Base-by-base conservation (phyloP, 2,329 filamentous ascomycete genomes). In the Ceratocystis lukuohia region DNA sequence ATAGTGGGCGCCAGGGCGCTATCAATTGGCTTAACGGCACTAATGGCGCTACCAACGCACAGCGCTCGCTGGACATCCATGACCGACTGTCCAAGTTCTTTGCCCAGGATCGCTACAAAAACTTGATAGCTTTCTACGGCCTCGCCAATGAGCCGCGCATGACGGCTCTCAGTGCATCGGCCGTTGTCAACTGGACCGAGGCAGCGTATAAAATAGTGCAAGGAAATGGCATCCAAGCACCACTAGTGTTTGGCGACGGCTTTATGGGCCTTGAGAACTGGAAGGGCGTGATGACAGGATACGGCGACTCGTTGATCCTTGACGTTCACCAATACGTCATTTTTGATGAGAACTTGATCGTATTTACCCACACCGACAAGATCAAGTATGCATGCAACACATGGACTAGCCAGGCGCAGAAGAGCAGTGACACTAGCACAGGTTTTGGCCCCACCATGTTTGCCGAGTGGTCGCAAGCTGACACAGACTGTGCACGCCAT, bases 301-400 rank as follows among this genome's bases (percentile, higher is more conserved):
- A 88, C 72, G 80, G 87, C 61, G 83, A 86, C 69, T 46, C 50
- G 1, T 80, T 97, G 70, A 83, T 96, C 20, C 84, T 99, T n/a
- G 94, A 99, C 76, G 94, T 95, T 46, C 94, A 99, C 77, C 93
- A 97, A 76, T 99, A 99, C 75, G 90, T 96, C 72, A 96, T 96
- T 75, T 99, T 99, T 82, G 96, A 99, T 80, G 84, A 84, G 48
- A 86, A 88, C 70, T 90, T 96, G 75, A 88, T 99, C 72, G 83
- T 84, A 61, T 87, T 88, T 72, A 87, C 87, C 66, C 94, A 97
- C 77, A 81, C 86, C 66, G 82, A 87, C 70, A 96, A 96, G 77
- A 82, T 97, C 67, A 80, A 88, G 68, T 95, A 96, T 73, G 91
- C 93, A 3, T 99, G 94, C 77, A 78, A 82, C 20, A 91, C 86